Conservation (phyloP, 805 yeast genomes). For the Kodamaea jinghongensis region DNA sequence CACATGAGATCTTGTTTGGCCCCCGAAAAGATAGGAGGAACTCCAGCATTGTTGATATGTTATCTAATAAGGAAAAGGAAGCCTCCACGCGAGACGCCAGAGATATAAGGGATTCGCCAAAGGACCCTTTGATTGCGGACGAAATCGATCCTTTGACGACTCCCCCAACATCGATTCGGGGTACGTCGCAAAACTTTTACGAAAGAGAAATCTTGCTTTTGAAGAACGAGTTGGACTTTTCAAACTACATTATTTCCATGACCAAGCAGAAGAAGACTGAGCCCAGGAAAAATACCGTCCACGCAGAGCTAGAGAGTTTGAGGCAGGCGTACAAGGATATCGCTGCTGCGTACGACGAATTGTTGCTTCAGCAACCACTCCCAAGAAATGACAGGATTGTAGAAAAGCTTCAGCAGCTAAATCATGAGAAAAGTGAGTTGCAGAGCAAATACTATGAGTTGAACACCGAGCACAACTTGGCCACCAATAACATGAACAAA, state of each 20-base stretch:
- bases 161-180: neutral
- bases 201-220: constrained; percentile 56
- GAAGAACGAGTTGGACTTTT: constrained; percentile 61
- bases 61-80: too few species aligned
- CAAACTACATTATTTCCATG: constrained; percentile 49
- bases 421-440: constrained; percentile 1
- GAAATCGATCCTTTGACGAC: too few species aligned
- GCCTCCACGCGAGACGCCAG: too few species aligned
- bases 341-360: constrained; percentile 8
- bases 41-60: constrained; percentile 3
- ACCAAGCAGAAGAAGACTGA: constrained; percentile 30
- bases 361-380: constrained; percentile 6
- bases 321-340: constrained; percentile 11
- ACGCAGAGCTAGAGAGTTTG: constrained; percentile 10
- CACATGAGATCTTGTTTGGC: constrained; percentile 30
- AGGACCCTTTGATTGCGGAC: too few species aligned
- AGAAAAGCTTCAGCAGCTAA: neutral
- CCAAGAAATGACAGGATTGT: neutral
- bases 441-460: constrained; percentile 7
- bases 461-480: constrained; percentile 10
- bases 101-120: too few species aligned
- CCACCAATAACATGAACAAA: constrained; percentile 9
- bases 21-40: constrained; percentile 9
- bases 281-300: constrained; percentile 6
- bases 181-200: constrained; percentile 42